Conservation (phyloP, 495 filamentous ascomycete species). For the Talaromyces trachyspermus region DNA sequence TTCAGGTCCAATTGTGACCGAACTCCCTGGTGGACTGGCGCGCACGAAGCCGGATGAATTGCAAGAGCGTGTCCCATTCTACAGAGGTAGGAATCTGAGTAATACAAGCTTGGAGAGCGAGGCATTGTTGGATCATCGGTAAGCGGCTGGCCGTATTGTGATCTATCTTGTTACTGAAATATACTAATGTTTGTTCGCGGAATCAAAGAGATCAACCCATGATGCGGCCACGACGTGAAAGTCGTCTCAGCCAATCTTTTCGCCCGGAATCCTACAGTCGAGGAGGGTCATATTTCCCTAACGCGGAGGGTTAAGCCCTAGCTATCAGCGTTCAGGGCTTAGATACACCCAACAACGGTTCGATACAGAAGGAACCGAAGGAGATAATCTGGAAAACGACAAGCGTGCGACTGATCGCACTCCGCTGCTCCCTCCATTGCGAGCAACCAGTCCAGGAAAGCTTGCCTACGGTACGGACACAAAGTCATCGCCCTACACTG, state of each 20-base stretch:
- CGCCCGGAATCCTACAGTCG: constrained; percentile 26
- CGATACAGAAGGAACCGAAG: constrained; percentile 13
- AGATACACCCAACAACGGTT: constrained; percentile 10
- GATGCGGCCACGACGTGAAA: constrained; percentile 63
- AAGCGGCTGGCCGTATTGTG: constrained; percentile 6
- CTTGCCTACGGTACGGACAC: constrained; percentile 32
- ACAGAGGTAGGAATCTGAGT: constrained; percentile 56
- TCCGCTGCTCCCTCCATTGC: constrained; percentile 28
- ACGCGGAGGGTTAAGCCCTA: constrained; percentile 13
- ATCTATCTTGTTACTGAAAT: not conserved
- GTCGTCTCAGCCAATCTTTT: constrained; percentile 43
- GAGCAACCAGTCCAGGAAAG: constrained; percentile 16
- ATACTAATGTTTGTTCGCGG: constrained; percentile 4
- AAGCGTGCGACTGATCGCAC: constrained; percentile 41
- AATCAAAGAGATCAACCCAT: constrained; percentile 56
- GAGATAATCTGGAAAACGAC: constrained; percentile 41
- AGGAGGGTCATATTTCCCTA: constrained; percentile 24
- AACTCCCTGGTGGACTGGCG: not conserved
- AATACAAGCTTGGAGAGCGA: constrained; percentile 78
- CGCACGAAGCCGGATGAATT: not conserved
- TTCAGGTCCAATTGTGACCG: constrained; percentile 10
- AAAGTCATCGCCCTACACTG: constrained; percentile 20
- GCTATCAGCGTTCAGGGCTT: constrained; percentile 10
- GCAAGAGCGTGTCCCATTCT: constrained; percentile 37
- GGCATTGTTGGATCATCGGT: constrained; percentile 75